Evolutionary conservation across 345 rosid species (phyloP).

Genomic region (Melastoma malabathricum): DNA sequence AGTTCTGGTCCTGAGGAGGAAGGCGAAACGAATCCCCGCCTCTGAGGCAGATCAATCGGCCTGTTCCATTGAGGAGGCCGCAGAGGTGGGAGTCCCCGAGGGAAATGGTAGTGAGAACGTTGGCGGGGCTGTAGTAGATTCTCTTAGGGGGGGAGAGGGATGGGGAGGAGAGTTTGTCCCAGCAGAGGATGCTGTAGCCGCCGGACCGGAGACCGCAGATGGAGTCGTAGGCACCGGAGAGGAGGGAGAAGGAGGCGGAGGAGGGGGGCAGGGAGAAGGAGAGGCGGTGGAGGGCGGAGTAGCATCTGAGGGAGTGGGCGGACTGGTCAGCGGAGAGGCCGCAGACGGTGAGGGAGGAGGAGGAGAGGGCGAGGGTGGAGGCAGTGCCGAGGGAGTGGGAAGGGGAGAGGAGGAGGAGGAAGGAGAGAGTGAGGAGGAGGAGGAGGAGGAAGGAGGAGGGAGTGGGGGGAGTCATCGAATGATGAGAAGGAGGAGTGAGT

Average conservation of each 20-base stretch:
- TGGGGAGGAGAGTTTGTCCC: slow-evolving; percentile 9
- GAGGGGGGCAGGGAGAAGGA: slow-evolving; percentile 21
- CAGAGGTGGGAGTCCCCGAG: slow-evolving; percentile 25
- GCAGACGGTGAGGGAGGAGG: slow-evolving; percentile 22
- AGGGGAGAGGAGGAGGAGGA: background rate
- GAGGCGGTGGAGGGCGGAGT: slow-evolving; percentile 2
- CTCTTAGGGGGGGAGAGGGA: slow-evolving; percentile 9
- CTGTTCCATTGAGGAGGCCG: slow-evolving; percentile 8
- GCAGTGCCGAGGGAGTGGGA: slow-evolving; percentile 22
- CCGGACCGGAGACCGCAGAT: slow-evolving; percentile 29
- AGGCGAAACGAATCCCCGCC: slow-evolving; percentile 7
- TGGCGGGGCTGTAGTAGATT: slow-evolving; percentile 13
- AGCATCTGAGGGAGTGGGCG: slow-evolving; percentile 17
- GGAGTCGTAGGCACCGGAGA: slow-evolving; percentile 21
- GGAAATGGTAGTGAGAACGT: slow-evolving; percentile 9
- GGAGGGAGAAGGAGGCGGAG: slow-evolving; percentile 18
- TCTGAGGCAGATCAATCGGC: slow-evolving; percentile 23
- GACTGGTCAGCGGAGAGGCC: slow-evolving; percentile 17
- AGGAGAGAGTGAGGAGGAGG: slow-evolving; percentile 4
- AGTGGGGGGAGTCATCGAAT: slow-evolving; percentile 16
- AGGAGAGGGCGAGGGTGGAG: slow-evolving; percentile 22
- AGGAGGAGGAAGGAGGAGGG: slow-evolving; percentile 30
- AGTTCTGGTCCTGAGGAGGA: slow-evolving; percentile 16
- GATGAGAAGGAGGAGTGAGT: too few relatives aligned
- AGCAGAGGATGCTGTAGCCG: slow-evolving; percentile 24